Percentiles rank a stretch among this genome's conserved stretches.
phyloP scores from a whole-genome alignment of 1,284 basidiomycete genomes.

The Rhodotorula sp. region DNA sequence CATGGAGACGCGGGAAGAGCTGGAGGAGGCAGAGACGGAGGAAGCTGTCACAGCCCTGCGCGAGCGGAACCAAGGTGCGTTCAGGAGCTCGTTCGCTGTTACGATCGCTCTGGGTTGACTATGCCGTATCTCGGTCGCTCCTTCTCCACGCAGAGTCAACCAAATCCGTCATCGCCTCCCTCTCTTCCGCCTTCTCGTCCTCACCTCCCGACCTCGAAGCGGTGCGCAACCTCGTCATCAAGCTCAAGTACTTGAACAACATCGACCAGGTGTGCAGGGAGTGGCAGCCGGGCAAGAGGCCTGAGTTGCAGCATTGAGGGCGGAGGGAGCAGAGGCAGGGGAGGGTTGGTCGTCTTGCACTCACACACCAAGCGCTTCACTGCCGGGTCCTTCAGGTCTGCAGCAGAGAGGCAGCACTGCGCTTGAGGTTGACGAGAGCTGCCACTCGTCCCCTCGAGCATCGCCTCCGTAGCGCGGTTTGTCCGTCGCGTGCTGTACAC shows the following conservation, averaged over 20 bases:
- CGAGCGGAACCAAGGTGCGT: constrained; percentile 63
- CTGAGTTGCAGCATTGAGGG: constrained; percentile 39
- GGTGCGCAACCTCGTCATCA: constrained; percentile 57
- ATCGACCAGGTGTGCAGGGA: constrained; percentile 66
- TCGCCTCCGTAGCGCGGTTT: too few species aligned
- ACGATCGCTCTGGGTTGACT: not conserved
- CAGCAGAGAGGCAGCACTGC: too few species aligned
- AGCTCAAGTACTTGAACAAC: constrained; percentile 73
- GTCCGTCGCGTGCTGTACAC: too few species aligned
- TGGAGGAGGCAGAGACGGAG: constrained; percentile 63
- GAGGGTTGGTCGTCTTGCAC: too few species aligned
- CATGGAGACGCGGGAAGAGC: constrained; percentile 74
- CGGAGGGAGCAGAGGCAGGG: too few species aligned
- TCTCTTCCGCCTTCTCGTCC: constrained; percentile 58
- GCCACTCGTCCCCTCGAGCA: too few species aligned
- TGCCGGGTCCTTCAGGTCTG: too few species aligned
- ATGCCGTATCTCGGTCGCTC: not conserved
- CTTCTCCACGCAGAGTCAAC: constrained; percentile 54
- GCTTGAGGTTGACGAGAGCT: too few species aligned
- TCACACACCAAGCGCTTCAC: too few species aligned
- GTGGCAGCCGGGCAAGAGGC: constrained; percentile 43
- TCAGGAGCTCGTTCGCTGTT: not conserved
- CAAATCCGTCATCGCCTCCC: constrained; percentile 52
- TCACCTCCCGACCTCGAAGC: constrained; percentile 62
- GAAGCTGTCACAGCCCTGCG: constrained; percentile 59